Conservation (phyloP, 208 protist species). For the Acanthamoeba royreba region DNA sequence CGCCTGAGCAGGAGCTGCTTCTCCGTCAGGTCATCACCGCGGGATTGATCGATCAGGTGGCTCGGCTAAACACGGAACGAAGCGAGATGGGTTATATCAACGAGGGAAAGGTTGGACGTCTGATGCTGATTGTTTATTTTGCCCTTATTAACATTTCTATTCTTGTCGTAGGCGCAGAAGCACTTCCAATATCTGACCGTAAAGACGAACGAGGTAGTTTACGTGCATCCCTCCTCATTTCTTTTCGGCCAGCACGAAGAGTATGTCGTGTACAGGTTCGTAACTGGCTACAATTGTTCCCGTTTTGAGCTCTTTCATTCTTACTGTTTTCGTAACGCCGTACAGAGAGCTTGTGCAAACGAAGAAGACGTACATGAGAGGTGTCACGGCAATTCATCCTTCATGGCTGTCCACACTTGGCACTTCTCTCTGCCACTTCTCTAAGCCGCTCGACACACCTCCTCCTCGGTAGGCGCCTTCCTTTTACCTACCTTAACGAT, state of each 20-base stretch:
- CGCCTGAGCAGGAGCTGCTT: constrained; percentile 2
- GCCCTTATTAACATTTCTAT: neutral
- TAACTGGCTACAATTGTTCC: no score
- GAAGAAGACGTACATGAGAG: constrained; percentile 49
- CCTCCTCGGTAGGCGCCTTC: neutral
- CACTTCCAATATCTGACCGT: neutral
- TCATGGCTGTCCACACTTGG: neutral
- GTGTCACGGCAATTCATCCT: constrained; percentile 39
- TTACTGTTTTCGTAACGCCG: no score
- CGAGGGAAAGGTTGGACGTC: neutral
- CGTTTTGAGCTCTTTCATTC: no score
- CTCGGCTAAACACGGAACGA: neutral
- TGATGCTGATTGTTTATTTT: neutral
- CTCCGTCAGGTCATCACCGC: constrained; percentile 41
- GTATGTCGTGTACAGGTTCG: constrained; percentile 10
- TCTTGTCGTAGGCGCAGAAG: neutral
- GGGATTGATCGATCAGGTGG: constrained; percentile 17
- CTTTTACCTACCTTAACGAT: no score
- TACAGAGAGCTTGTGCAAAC: constrained; percentile 30
- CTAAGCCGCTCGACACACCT: constrained; percentile 38
- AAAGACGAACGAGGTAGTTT: constrained; percentile 15
- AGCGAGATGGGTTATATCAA: constrained; percentile 7
- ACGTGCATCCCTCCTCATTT: constrained; percentile 20
- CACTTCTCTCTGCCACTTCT: constrained; percentile 4
- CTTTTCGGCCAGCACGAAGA: constrained; percentile 22